Base-by-base conservation (phyloP, 371 early-diverging fungal species). In the Dinochytrium kinnereticum region DNA sequence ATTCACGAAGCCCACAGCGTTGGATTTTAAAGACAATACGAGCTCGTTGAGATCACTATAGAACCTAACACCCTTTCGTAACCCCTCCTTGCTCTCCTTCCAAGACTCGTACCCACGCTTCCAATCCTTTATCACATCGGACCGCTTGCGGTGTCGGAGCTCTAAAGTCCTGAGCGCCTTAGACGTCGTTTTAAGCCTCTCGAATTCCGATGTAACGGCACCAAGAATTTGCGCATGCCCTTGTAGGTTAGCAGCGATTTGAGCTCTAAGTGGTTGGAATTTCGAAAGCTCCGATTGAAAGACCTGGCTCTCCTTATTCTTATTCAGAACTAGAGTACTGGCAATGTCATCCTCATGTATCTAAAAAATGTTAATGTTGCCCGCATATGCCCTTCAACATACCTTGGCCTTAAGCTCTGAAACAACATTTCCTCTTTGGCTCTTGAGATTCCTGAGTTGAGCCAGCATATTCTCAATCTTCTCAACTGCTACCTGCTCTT, bases 251-350 rank as follows among this genome's bases (percentile, higher is more conserved):
- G 91, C 85, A 15, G 88, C 82, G 37, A 98, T 84, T 24, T 92
- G 87, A 40, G 92, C 89, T 64, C 91, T 89, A 72, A 93, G 88
- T 17, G 91, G 91, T 17, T 91, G 85, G 78, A 90, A 98, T 82
- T 98, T 98, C 76, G 91, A 91, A 38, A 98, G 85, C 76, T 98
- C 96, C 65, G 90, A 82, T 1, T 91, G 88, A 87, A 97, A 97
- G 13, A 98, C 84, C 68, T 95, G 92, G 39, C 88, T 89, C 74
- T 95, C 96, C 13, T 91, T 87, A 66, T 92, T 90, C 71, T 92
- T 93, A 86, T 95, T 94, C 5, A 94, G 71, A 59, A 97, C 87
- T 72, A 98, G 80, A 10, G 92, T 67, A 24, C 90, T 86, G 13
- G 94, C 91, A 49, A 97, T 97, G 76, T 98, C 98, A 79, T 97